phyloP scores from a whole-genome alignment of 352 stramenopile species.

The Globisporangium sylvaticum region DNA sequence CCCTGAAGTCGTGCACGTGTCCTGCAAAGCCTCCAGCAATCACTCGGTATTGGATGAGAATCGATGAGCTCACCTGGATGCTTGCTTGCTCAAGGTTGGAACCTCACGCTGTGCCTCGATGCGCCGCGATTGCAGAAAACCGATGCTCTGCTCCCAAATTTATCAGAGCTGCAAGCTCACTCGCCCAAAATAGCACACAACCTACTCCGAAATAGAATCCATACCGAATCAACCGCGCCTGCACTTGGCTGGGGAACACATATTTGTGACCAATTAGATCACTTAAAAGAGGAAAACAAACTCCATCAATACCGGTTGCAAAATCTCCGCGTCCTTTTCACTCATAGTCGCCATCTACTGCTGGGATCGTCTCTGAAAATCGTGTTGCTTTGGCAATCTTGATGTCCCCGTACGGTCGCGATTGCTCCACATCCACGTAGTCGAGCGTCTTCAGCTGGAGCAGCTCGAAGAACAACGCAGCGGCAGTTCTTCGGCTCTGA shows the following conservation, averaged over 20 bases:
- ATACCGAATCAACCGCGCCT: neutral
- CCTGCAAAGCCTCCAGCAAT: neutral
- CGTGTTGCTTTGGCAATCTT: slow-evolving; percentile 70
- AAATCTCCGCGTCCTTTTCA: slow-evolving; percentile 1
- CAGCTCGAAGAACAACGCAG: slow-evolving; percentile 95
- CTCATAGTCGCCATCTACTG: slow-evolving; percentile 52
- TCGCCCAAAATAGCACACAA: neutral
- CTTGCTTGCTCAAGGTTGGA: slow-evolving; percentile 4
- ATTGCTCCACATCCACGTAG: slow-evolving; percentile 94
- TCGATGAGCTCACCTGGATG: neutral
- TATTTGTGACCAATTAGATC: slow-evolving; percentile 4
- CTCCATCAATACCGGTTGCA: neutral
- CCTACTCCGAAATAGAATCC: slow-evolving; percentile 5
- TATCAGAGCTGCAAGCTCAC: neutral
- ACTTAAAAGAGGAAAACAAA: neutral
- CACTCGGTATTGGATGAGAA: neutral
- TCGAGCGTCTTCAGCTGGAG: slow-evolving; percentile 98
- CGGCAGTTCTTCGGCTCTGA: slow-evolving; percentile 84
- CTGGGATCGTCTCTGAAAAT: slow-evolving; percentile 76
- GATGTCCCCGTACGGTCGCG: slow-evolving; percentile 93
- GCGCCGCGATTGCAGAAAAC: slow-evolving; percentile 3
- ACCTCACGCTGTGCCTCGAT: neutral
- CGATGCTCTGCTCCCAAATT: neutral
- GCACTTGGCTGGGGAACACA: neutral
- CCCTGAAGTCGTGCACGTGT: neutral